phyloP scores from a whole-genome alignment of 2,329 filamentous ascomycete species.

The Microcyclosporella mali region DNA sequence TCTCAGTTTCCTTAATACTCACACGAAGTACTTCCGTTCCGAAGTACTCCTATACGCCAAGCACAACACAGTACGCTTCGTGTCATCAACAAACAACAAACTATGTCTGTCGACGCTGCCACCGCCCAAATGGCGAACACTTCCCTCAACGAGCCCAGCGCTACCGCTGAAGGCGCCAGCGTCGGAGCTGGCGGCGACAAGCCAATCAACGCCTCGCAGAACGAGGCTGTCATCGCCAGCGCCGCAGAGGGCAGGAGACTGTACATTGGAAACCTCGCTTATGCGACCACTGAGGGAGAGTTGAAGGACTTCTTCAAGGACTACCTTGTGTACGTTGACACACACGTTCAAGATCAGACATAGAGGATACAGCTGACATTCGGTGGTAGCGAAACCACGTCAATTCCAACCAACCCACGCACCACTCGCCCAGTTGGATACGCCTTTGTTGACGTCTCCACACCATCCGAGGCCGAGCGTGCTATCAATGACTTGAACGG shows the following conservation, averaged over 20 bases:
- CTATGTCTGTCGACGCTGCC: constrained; percentile 89
- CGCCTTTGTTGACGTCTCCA: constrained; percentile 96
- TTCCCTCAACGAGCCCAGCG: constrained; percentile 53
- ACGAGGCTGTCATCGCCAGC: constrained; percentile 90
- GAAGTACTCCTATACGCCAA: constrained; percentile 16
- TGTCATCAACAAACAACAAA: constrained; percentile 54
- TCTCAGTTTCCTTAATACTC: constrained; percentile 38
- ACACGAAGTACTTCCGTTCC: constrained; percentile 27
- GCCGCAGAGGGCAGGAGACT: constrained; percentile 98
- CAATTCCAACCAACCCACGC: constrained; percentile 98
- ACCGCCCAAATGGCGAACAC: constrained; percentile 63
- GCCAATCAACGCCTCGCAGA: constrained; percentile 66
- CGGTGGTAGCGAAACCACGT: constrained; percentile 78
- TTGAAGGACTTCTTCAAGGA: constrained; percentile 99
- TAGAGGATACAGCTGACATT: constrained; percentile 19
- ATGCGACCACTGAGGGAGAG: constrained; percentile 99
- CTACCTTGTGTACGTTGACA: constrained; percentile 86
- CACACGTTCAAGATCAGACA: constrained; percentile 2
- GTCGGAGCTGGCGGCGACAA: constrained; percentile 48
- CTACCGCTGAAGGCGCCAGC: constrained; percentile 51
- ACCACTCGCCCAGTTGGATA: constrained; percentile 98
- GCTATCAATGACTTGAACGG: constrained; percentile 93
- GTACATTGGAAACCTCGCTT: constrained; percentile 99
- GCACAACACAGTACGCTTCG: constrained; percentile 36
- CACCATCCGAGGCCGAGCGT: constrained; percentile 87